Conservation (phyloP, 805 yeast species). For the Sugiyamaella qingdaonensis region DNA sequence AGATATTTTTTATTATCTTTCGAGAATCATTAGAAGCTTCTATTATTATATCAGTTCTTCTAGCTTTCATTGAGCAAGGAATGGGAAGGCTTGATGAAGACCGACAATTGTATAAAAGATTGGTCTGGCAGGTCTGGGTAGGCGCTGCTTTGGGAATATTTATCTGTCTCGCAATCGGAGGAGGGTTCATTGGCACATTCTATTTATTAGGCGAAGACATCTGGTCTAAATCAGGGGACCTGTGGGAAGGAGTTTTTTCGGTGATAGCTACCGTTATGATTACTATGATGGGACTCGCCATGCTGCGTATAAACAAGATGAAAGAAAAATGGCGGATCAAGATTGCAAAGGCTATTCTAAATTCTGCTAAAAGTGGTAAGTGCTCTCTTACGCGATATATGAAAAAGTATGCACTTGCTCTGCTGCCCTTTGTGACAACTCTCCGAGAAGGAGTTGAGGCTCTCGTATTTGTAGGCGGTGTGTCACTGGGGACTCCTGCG, state of each 20-base stretch:
- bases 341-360: slow-evolving; percentile 78
- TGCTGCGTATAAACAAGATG: slow-evolving; percentile 94
- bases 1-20: slow-evolving; percentile 83
- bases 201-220: slow-evolving; percentile 76
- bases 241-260: slow-evolving; percentile 97
- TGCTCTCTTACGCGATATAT: slow-evolving; percentile 36
- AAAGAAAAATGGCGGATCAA: slow-evolving; percentile 95
- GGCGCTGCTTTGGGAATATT: slow-evolving; percentile 74
- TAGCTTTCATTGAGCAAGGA: slow-evolving; percentile 89
- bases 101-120: slow-evolving; percentile 48
- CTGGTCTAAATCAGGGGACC: slow-evolving; percentile 82
- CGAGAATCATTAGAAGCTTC: slow-evolving; percentile 94
- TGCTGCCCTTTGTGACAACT: slow-evolving; percentile 85
- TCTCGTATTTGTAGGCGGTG: slow-evolving; percentile 94
- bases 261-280: slow-evolving; percentile 86
- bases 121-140: slow-evolving; percentile 79
- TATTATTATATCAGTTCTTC: slow-evolving; percentile 81
- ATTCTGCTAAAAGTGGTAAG: slow-evolving; percentile 29
- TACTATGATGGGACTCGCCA: slow-evolving; percentile 91
- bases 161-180: slow-evolving; percentile 79
- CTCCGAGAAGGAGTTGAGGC: slow-evolving; percentile 97
- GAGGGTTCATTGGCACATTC: slow-evolving; percentile 92
- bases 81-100: slow-evolving; percentile 47
- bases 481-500: slow-evolving; percentile 65
- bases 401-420: slow-evolving; percentile 80